Percentiles rank a stretch among this genome's conserved stretches.
Conservation (phyloP, 805 yeast species). For the Saccharomyces paradoxus region DNA sequence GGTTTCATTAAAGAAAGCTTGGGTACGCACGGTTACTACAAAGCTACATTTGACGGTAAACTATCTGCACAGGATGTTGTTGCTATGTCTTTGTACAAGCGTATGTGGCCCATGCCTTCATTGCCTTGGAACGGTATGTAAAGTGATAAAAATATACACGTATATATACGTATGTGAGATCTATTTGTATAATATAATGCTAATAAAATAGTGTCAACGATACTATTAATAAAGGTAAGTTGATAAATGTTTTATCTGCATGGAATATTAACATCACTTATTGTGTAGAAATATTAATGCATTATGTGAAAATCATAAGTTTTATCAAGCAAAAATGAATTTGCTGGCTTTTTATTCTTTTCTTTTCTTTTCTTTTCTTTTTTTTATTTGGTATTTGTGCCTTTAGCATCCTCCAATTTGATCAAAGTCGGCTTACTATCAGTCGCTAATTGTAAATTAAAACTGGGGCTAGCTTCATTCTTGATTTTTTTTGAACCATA, state of each 20-base stretch:
- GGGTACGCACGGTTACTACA: conserved; percentile 98
- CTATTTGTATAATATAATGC: neutral
- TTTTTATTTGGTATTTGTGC: neutral
- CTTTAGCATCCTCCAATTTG: neutral
- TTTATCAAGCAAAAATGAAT: neutral
- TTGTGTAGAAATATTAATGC: neutral
- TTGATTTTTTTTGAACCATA: conserved; percentile 15
- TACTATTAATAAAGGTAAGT: neutral
- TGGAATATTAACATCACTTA: neutral
- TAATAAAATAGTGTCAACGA: neutral
- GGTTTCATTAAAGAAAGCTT: conserved; percentile 91
- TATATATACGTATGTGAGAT: neutral
- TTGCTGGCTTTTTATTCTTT: neutral
- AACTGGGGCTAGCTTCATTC: neutral
- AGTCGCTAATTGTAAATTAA: neutral
- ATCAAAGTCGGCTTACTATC: neutral
- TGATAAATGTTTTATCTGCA: neutral
- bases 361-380: neutral
- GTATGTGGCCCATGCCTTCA: conserved; percentile 76
- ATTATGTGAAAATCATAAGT: neutral
- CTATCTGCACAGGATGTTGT: conserved; percentile 86
- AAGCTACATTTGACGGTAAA: conserved; percentile 88
- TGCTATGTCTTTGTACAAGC: conserved; percentile 87
- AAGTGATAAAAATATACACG: neutral
- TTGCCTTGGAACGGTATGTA: conserved; percentile 22